Conservation (phyloP, 2,329 filamentous ascomycete genomes). For the Colletotrichum karsti region DNA sequence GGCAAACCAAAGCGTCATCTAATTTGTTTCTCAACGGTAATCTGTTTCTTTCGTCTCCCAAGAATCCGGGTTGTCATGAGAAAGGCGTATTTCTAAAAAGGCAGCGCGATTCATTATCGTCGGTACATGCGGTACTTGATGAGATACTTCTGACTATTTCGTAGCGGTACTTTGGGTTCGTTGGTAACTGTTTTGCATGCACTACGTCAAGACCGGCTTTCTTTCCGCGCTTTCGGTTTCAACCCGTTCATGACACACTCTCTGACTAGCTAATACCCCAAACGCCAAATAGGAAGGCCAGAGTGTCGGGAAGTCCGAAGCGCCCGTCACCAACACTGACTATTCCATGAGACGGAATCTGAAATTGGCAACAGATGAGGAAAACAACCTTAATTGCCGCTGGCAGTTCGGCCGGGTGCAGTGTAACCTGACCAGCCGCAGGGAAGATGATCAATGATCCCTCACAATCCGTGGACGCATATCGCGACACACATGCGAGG, state of each 20-base stretch:
- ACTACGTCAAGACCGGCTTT: constrained; percentile 1
- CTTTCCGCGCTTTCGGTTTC: constrained; percentile 1
- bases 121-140: constrained; percentile 5
- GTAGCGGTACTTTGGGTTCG: neutral
- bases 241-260: neutral
- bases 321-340: neutral
- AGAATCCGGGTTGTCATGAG: neutral
- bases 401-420: neutral
- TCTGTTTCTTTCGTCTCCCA: neutral
- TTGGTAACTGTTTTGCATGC: neutral
- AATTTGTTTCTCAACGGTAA: neutral
- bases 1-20: too few relatives aligned
- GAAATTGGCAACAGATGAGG: neutral
- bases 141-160: neutral
- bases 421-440: neutral
- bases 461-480: too few relatives aligned
- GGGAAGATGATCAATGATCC: neutral
- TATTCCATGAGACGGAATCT: neutral
- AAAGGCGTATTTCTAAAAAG: neutral
- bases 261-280: neutral
- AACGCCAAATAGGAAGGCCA: constrained; percentile 2
- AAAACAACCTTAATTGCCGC: neutral
- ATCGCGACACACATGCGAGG: too few relatives aligned
- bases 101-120: neutral
- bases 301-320: neutral